Conservation (phyloP, 208 protist genomes). For the Porcisia hertigi region DNA sequence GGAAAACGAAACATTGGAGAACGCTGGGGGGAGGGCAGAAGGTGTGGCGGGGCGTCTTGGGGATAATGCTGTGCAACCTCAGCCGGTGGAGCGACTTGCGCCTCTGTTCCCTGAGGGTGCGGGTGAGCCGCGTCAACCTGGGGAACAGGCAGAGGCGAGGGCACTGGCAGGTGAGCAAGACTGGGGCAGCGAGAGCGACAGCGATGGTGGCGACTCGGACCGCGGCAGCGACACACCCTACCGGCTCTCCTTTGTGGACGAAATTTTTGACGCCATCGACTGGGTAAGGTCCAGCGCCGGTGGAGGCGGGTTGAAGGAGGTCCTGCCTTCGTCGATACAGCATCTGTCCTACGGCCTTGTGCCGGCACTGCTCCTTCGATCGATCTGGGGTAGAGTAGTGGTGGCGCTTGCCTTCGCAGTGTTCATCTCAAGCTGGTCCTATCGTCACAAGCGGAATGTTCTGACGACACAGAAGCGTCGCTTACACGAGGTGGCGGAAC, state of each 20-base stretch:
- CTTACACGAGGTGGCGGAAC: slow-evolving; percentile 53
- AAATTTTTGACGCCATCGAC: slow-evolving; percentile 24
- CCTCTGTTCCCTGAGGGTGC: not conserved
- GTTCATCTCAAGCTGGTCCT: slow-evolving; percentile 33
- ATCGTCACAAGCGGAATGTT: slow-evolving; percentile 29
- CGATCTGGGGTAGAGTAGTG: slow-evolving; percentile 22
- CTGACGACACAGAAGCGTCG: slow-evolving; percentile 39
- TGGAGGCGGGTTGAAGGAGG: slow-evolving; percentile 3
- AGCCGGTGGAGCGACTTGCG: not conserved
- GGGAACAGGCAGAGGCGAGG: not conserved
- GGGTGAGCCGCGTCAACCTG: not conserved
- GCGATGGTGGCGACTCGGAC: not conserved
- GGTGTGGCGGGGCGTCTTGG: too few relatives aligned
- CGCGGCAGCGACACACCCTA: not conserved
- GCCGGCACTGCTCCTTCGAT: slow-evolving; percentile 30
- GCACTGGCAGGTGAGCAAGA: not conserved
- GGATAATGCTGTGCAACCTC: not conserved
- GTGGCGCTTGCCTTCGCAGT: slow-evolving; percentile 15
- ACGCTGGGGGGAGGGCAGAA: not conserved
- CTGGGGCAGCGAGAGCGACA: not conserved
- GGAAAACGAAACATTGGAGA: not conserved
- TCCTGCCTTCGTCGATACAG: not conserved
- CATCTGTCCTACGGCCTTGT: slow-evolving; percentile 22
- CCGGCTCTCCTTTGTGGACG: slow-evolving; percentile 27
- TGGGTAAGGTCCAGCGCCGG: slow-evolving; percentile 11